phyloP scores from a whole-genome alignment of 306 rosid species.

The Quercus robur region DNA sequence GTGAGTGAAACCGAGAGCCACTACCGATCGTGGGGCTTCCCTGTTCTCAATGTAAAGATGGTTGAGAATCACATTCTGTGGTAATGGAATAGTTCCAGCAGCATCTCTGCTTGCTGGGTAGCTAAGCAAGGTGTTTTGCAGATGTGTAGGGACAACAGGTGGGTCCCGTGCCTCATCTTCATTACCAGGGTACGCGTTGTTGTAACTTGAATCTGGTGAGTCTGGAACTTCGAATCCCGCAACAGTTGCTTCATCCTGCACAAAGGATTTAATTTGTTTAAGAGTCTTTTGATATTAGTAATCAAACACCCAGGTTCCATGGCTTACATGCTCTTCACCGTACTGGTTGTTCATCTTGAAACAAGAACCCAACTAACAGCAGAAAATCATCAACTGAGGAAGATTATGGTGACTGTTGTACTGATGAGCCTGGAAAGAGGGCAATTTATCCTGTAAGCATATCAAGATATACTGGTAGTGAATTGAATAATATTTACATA shows the following conservation, averaged over 20 bases:
- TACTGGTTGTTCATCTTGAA: constrained; percentile 64
- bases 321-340: constrained; percentile 60
- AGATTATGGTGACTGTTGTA: constrained; percentile 3
- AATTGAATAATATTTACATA: background rate
- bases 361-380: constrained; percentile 23
- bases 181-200: constrained; percentile 55
- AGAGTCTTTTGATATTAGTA: constrained; percentile 16
- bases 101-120: constrained; percentile 52
- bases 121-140: constrained; percentile 59
- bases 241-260: constrained; percentile 74
- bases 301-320: constrained; percentile 19
- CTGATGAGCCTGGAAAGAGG: constrained; percentile 52
- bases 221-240: constrained; percentile 80
- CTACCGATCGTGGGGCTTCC: constrained; percentile 77
- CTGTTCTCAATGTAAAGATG: constrained; percentile 91
- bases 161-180: constrained; percentile 95
- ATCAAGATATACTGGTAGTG: background rate
- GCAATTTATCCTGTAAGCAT: constrained; percentile 18
- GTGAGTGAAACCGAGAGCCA: constrained; percentile 88
- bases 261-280: constrained; percentile 20
- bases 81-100: constrained; percentile 57
- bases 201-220: constrained; percentile 86
- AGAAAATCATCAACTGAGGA: constrained; percentile 45
- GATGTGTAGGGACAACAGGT: constrained; percentile 73
- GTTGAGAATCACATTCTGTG: constrained; percentile 65